Evolutionary conservation across 768 basidiomycete species (phyloP).

Genomic region (Podaxis pistillaris): DNA sequence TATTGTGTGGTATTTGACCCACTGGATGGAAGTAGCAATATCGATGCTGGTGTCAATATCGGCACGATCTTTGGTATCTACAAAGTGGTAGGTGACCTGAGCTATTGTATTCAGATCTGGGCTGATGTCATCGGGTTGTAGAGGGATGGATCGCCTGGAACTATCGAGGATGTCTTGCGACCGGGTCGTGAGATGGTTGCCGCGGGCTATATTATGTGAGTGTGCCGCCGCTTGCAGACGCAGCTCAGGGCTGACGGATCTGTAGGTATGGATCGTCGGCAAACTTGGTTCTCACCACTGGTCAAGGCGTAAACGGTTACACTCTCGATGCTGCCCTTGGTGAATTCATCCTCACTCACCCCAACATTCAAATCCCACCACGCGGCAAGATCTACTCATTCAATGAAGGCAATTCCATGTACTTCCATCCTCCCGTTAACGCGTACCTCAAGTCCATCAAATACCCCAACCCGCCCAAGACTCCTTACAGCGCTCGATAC

Average conservation of each 20-base stretch:
- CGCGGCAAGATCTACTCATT: slow-evolving; percentile 99
- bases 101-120: slow-evolving; percentile 1
- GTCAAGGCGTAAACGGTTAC: slow-evolving; percentile 96
- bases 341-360: slow-evolving; percentile 99
- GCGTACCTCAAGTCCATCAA: slow-evolving; percentile 92
- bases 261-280: slow-evolving; percentile 84
- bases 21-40: slow-evolving; percentile 93
- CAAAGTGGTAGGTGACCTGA: slow-evolving; percentile 61
- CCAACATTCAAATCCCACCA: slow-evolving; percentile 89
- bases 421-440: slow-evolving; percentile 81
- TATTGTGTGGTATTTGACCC: slow-evolving; percentile 99
- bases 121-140: slow-evolving; percentile 27
- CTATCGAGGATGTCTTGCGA: slow-evolving; percentile 82
- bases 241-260: background rate
- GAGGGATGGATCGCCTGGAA: slow-evolving; percentile 77
- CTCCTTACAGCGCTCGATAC: slow-evolving; percentile 88
- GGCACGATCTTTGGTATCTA: slow-evolving; percentile 98
- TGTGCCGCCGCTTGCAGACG: slow-evolving; percentile 15
- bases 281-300: slow-evolving; percentile 94
- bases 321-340: slow-evolving; percentile 94
- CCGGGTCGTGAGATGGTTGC: slow-evolving; percentile 98
- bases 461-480: slow-evolving; percentile 73
- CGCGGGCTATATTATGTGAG: slow-evolving; percentile 94
- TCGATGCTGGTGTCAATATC: slow-evolving; percentile 98
- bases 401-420: slow-evolving; percentile 97